Conservation (phyloP, 2,329 filamentous ascomycete genomes). For the Ilyonectria mors-panacis region DNA sequence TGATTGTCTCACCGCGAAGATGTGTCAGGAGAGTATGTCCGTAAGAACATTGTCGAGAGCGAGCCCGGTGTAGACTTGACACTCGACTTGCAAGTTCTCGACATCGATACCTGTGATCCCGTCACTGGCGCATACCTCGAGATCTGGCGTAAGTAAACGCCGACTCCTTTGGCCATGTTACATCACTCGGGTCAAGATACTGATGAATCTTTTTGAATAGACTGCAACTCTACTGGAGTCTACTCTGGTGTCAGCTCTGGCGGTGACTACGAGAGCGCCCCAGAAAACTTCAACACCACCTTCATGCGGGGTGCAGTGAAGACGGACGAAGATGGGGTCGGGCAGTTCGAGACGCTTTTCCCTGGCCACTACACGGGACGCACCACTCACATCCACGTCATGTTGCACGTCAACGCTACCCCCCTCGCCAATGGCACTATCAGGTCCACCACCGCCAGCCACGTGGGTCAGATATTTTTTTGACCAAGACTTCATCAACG, state of each 20-base stretch:
- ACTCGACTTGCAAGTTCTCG: slow-evolving; percentile 20
- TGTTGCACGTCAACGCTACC: slow-evolving; percentile 38
- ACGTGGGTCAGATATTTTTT: slow-evolving; percentile 73
- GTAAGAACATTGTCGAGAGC: slow-evolving; percentile 15
- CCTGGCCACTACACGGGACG: slow-evolving; percentile 61
- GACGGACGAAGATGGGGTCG: slow-evolving; percentile 58
- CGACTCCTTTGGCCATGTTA: too few species aligned
- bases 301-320: slow-evolving; percentile 58
- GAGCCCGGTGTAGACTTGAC: slow-evolving; percentile 12
- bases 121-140: slow-evolving; percentile 18
- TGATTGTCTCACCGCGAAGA: neutral
- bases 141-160: slow-evolving; percentile 22
- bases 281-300: slow-evolving; percentile 49
- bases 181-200: too few species aligned
- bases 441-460: slow-evolving; percentile 57
- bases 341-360: slow-evolving; percentile 58
- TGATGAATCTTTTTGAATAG: neutral
- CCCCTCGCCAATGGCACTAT: slow-evolving; percentile 65
- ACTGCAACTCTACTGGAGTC: slow-evolving; percentile 25
- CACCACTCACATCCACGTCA: slow-evolving; percentile 51
- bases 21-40: slow-evolving; percentile 22
- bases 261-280: slow-evolving; percentile 14
- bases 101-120: slow-evolving; percentile 16
- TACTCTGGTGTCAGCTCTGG: slow-evolving; percentile 24
- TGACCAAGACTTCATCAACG: slow-evolving; percentile 67